Conservation (phyloP, 208 protist genomes). For the Leishmania turanica region DNA sequence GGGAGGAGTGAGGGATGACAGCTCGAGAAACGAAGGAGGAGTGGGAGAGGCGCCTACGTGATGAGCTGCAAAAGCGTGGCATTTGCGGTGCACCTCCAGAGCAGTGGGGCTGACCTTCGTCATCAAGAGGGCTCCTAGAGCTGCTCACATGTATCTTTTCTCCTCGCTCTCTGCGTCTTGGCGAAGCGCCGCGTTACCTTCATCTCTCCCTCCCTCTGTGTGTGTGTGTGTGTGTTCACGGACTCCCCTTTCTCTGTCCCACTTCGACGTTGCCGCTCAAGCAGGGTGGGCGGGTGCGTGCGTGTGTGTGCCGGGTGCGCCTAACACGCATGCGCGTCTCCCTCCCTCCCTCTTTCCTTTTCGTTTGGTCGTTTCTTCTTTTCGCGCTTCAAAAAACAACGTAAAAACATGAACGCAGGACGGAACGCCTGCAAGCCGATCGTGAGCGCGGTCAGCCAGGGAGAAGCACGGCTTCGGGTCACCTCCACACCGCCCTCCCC, state of each 20-base stretch:
- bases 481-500: background rate
- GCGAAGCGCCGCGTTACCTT: background rate
- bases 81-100: background rate
- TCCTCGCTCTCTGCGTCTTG: background rate
- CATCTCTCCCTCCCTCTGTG: no score
- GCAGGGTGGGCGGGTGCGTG: no score
- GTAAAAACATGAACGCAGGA: background rate
- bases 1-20: background rate
- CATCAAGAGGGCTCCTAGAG: background rate
- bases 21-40: background rate
- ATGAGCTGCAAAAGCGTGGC: background rate
- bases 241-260: no score
- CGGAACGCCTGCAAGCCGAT: background rate
- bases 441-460: no score
- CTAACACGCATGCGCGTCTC: background rate
- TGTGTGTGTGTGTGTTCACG: background rate
- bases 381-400: background rate
- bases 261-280: no score
- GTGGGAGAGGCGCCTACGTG: background rate
- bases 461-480: background rate
- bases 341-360: background rate
- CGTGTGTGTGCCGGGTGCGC: background rate
- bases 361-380: background rate
- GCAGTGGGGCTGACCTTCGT: background rate
- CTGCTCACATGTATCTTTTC: background rate